Base-by-base conservation (phyloP, 805 yeast genomes). In the Candida multigemmis region DNA sequence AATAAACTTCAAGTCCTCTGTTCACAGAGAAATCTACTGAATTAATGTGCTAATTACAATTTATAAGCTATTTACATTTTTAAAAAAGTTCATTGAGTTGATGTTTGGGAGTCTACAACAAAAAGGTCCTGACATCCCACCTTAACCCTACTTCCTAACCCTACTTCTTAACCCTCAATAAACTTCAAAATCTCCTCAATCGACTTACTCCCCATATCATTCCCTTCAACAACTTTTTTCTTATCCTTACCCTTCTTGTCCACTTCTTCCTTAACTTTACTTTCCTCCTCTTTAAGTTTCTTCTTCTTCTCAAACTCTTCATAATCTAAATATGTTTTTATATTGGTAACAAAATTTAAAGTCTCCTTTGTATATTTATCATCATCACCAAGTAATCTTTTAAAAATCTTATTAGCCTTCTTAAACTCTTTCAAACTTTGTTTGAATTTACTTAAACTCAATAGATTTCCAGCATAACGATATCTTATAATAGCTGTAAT, bases 181-280 rank as follows among this genome's bases (percentile, higher is more conserved):
- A 74, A 83, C 34, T 65, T 63, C 53, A 83, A 57, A 33, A 83
- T 65, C 33, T 80, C 93, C 28, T 79, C 89, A 28, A 82, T 68
- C 12, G 84, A 73, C 50, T 76, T 68, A 28, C 61, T 55, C 6
- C 81, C 77, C 34, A 81, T 60, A 19, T 68, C 71, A 11, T 28
- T 28, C 17, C 27, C 22, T 11, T 27, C 20, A 13, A 27, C 34
- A 19, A 33, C 26, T 13, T 26, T 26, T 19, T 38, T 34, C 22
- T 45, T 47, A 30, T 38, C 37, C 13, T 33, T 34, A 7, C 32
- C 27, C 32, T 42, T 46, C 28, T 35, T 40, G n/a, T n/a, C 16
- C 22, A 11, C 14, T 28, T 24, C 25, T 18, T 24, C 25, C 4
- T 31, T 25, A 25, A 32, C 33, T 26, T 35, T 27, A 19, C 25